Conservation (phyloP, 176 grass and related monocot species). For the sorghum (Sorghum bicolor) region DNA sequence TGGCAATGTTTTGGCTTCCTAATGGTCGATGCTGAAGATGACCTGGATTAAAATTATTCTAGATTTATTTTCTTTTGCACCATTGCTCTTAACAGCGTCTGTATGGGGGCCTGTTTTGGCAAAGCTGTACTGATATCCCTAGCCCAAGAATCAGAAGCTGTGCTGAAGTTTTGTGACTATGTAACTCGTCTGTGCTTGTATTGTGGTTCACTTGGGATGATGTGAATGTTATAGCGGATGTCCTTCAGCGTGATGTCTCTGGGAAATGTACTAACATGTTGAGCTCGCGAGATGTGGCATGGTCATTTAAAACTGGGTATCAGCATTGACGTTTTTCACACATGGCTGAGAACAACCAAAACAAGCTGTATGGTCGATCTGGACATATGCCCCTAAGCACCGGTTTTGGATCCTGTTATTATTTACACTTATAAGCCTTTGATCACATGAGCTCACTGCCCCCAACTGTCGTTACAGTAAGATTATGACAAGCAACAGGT, state of each 20-base stretch:
- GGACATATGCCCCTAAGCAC: too few species aligned
- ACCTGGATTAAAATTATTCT: constrained; percentile 39
- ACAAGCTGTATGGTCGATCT: neutral
- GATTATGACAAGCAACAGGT: neutral
- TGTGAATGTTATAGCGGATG: neutral
- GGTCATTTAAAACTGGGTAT: neutral
- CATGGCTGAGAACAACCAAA: neutral
- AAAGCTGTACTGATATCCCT: constrained; percentile 27
- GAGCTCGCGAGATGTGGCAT: neutral
- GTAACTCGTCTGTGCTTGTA: constrained; percentile 22
- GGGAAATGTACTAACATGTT: neutral
- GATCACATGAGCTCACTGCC: too few species aligned
- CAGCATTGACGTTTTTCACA: neutral
- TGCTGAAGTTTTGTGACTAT: constrained; percentile 35
- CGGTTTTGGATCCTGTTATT: too few species aligned
- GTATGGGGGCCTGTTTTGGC: constrained; percentile 22
- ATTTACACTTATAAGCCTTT: too few species aligned
- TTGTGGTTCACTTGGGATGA: constrained; percentile 14
- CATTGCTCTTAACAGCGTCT: constrained; percentile 15
- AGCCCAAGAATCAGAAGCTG: constrained; percentile 8
- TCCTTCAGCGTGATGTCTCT: neutral
- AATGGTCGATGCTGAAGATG: constrained; percentile 23
- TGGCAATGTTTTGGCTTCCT: constrained; percentile 15
- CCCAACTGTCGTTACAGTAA: too few species aligned
- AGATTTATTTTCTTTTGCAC: constrained; percentile 49